These are phyloP conservation scores for Pichia sporocuriosa DNA, from an alignment of 805 yeast species.

Conservation along the genomic window DNA sequence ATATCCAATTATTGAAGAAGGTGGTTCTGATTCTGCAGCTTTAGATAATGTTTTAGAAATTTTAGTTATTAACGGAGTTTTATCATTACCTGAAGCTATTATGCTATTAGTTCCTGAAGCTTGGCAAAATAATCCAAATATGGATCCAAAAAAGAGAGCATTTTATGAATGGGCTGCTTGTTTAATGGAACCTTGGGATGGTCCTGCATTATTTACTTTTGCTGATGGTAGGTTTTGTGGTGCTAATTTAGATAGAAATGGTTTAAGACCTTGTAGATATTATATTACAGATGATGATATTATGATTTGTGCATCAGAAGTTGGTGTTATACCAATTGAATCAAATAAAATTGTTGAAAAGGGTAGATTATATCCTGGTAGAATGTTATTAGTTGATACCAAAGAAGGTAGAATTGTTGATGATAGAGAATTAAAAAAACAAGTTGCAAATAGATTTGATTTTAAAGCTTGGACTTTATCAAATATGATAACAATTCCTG, in stretches of 20 bases:
- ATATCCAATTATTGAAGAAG: constrained; percentile 95
- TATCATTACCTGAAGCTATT: constrained; percentile 92
- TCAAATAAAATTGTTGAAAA: constrained; percentile 77
- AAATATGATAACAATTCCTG: constrained; percentile 77
- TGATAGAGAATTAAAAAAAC: constrained; percentile 77
- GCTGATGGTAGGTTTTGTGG: constrained; percentile 98
- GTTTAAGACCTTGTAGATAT: constrained; percentile 96
- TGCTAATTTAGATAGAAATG: constrained; percentile 95
- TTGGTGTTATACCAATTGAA: constrained; percentile 89
- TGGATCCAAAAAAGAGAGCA: constrained; percentile 89
- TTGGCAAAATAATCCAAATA: constrained; percentile 81
- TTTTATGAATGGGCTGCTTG: constrained; percentile 99
- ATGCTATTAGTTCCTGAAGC: constrained; percentile 98
- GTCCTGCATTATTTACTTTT: constrained; percentile 94
- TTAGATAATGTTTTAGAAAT: constrained; percentile 92
- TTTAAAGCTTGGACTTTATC: constrained; percentile 91
- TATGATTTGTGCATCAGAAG: constrained; percentile 97
- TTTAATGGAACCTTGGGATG: constrained; percentile 99
- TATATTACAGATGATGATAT: constrained; percentile 91
- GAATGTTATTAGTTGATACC: constrained; percentile 93
- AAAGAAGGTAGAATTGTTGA: constrained; percentile 89
- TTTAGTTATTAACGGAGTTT: constrained; percentile 83
- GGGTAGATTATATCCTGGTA: constrained; percentile 94
- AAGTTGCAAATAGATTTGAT: constrained; percentile 77
- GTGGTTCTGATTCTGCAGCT: constrained; percentile 98